Evolutionary conservation across 2,329 filamentous ascomycete genomes (phyloP), one percentile per base, ranked within the genome.

Genomic region (Boeremia lycopersici): DNA sequence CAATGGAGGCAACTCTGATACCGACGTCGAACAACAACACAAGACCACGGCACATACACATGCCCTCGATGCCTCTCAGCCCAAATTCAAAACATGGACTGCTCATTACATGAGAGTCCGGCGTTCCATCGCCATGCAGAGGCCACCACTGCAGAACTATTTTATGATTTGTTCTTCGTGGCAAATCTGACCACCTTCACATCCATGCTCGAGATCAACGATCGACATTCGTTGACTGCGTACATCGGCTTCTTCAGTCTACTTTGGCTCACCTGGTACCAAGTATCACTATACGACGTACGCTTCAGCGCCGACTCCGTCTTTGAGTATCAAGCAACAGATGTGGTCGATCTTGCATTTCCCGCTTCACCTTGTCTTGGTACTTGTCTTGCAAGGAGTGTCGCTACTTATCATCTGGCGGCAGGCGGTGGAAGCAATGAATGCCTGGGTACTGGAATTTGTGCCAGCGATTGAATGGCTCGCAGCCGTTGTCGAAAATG

Each of bases 191-290:
- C 19, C 19, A 23, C 19, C 25, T 88, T 89, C 62, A 84, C 82
- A 9, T 76, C 75, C 25, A 78, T 80, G 19, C 80, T 84, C 63
- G 80, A 84, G 39, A 82, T 85, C 53, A 82, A 81, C 52, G 79
- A 82, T 73, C 77, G 62, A 47, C 72, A 67, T 48, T 62, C 55
- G 19, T 61, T 78, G 4, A 60, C 67, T 45, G 63, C 79, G 44
- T 81, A 84, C 62, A 72, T 84, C 48, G 76, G 83, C 41, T 82
- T 82, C 58, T 79, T 85, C 66, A 74, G 82, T 7, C 76, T 89
- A 10, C 74, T 88, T 12, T 89, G 86, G 86, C 84, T 87, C 54
- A 87, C 84, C 13, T 89, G 87, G 86, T 78, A 88, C 13, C 77
- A 85, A 47, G 82, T 84, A 13, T 81, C 82, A 10, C 73, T 89